Conservation (phyloP, 352 stramenopile genomes). For the Phytophthora nicotianae region DNA sequence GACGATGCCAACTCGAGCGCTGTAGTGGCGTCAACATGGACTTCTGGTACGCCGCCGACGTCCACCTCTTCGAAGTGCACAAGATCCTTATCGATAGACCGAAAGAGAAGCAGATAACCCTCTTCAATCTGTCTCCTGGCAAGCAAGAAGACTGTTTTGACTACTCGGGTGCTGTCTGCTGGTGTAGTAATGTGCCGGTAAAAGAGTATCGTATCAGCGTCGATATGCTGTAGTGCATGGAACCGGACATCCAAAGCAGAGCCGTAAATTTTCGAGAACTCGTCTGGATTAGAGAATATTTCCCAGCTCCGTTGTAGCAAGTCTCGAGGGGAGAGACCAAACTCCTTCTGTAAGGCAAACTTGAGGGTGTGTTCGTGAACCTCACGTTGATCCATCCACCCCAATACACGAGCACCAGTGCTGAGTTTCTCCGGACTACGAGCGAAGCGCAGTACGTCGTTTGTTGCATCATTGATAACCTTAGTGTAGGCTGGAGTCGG, state of each 20-base stretch:
- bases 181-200: constrained; percentile 50
- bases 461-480: constrained; percentile 47
- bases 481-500: constrained; percentile 42
- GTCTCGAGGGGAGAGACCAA: constrained; percentile 44
- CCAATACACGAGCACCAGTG: constrained; percentile 52
- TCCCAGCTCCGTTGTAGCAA: constrained; percentile 58
- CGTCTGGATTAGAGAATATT: constrained; percentile 55
- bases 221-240: constrained; percentile 54
- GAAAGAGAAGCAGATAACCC: constrained; percentile 70
- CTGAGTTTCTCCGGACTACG: constrained; percentile 51
- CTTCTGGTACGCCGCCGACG: constrained; percentile 15
- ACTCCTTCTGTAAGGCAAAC: constrained; percentile 70
- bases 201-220: constrained; percentile 63
- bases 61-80: constrained; percentile 58
- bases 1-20: constrained; percentile 15
- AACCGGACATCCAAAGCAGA: constrained; percentile 48
- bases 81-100: constrained; percentile 53
- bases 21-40: constrained; percentile 4
- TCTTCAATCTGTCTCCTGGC: constrained; percentile 57
- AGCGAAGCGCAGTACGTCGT: constrained; percentile 61
- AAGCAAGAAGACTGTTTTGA: constrained; percentile 70
- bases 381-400: constrained; percentile 71
- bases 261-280: constrained; percentile 59
- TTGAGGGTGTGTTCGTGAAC: constrained; percentile 48
- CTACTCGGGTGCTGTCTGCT: constrained; percentile 35